Evolutionary conservation across 164 flowering plant genomes (phyloP), one percentile per base, ranked within the genome.

Genomic region (Saururus chinensis): DNA sequence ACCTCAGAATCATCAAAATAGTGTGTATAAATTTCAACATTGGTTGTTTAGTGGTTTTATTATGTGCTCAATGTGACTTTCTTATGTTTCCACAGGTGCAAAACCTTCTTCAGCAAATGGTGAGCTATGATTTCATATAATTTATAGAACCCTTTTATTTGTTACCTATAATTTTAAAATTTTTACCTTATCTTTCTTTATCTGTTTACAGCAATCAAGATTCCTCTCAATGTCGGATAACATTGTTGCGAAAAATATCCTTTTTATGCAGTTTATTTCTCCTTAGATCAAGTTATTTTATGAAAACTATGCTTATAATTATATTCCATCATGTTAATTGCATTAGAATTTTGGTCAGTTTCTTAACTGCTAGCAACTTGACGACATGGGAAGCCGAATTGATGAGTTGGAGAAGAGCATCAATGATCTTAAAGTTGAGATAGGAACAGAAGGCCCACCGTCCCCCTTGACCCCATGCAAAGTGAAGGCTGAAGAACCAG

Each of bases 161-260:
- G 2, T 30, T 45, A 45, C 0, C 2, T 9, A 13, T 41, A 41
- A 41, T 13, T 41, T 13, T 13, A 41, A 41, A 8, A 8, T 12
- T 45, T 45, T 8, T 17, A 45, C 49, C 1, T 45, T 45, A 17
- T 45, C 17, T 42, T 45, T 45, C 49, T 24, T 52, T 52, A 11
- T 58, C 20, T 57, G 30, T 68, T 63, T 71, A 81, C 93, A 92
- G 98, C 98, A 92, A 87, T 60, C 80, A 62, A 86, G 96, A 83
- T 92, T 92, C 65, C 96, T 87, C 59, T 57, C 85, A 63, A 92
- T 92, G 96, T 89, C 96, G 0, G 91, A 86, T 42, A 77, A 87
- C 63, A 92, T 89, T 67, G 80, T 89, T 37, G 69, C 86, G 17
- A 92, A 92, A 76, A 87, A 92, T 92, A 92, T 89, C 96, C 96